Conservation (phyloP, 768 basidiomycete species). For the Rhodocollybia butyracea region DNA sequence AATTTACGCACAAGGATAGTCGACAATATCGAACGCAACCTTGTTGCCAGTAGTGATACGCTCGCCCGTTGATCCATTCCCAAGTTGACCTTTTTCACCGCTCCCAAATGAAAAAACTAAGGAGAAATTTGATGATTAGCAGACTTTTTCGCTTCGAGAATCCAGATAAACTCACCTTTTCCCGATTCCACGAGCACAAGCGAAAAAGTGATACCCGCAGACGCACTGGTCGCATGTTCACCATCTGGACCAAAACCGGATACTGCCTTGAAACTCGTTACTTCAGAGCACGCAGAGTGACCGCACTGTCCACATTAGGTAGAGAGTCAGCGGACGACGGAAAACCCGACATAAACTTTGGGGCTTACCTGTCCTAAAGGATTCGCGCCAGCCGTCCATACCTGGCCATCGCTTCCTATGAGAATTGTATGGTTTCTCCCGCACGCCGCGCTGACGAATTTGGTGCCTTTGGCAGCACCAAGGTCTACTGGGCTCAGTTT, state of each 20-base stretch:
- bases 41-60: slow-evolving; percentile 85
- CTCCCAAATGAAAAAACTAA: slow-evolving; percentile 88
- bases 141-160: background rate
- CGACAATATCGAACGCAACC: slow-evolving; percentile 75
- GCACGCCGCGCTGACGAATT: slow-evolving; percentile 79
- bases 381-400: slow-evolving; percentile 86
- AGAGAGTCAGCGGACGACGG: background rate
- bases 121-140: background rate
- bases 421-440: slow-evolving; percentile 82
- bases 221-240: slow-evolving; percentile 69
- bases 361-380: slow-evolving; percentile 69
- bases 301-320: slow-evolving; percentile 58
- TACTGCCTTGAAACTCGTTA: slow-evolving; percentile 63
- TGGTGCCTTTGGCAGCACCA: slow-evolving; percentile 53
- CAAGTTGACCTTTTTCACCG: slow-evolving; percentile 89
- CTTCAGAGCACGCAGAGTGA: slow-evolving; percentile 60
- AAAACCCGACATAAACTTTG: background rate
- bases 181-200: slow-evolving; percentile 81
- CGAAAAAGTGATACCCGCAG: slow-evolving; percentile 84
- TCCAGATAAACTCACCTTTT: slow-evolving; percentile 44
- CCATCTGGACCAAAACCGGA: slow-evolving; percentile 55
- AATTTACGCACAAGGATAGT: slow-evolving; percentile 53
- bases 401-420: slow-evolving; percentile 74
- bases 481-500: slow-evolving; percentile 55
- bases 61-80: slow-evolving; percentile 92